phyloP scores from a whole-genome alignment of 2,329 filamentous ascomycete species.

The Hypoxylon sp. region DNA sequence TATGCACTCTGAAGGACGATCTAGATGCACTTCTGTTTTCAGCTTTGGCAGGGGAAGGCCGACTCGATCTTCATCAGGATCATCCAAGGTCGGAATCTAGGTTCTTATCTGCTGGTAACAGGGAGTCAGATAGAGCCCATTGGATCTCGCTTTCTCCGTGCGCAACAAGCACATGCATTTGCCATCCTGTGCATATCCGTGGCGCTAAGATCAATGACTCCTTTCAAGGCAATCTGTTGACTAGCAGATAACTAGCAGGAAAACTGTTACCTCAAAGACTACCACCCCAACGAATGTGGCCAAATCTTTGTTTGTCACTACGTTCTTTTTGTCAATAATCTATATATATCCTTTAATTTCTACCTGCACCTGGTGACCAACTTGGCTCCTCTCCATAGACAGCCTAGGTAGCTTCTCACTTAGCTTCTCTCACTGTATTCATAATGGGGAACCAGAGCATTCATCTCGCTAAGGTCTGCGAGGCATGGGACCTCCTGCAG shows the following conservation, averaged over 20 bases:
- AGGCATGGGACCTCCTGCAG: constrained; percentile 42
- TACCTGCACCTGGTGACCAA: background rate
- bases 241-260: constrained; percentile 5
- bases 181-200: constrained; percentile 10
- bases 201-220: constrained; percentile 9
- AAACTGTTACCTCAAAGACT: constrained; percentile 23
- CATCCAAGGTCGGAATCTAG: background rate
- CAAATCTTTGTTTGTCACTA: constrained; percentile 6
- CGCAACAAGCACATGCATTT: constrained; percentile 5
- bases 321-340: constrained; percentile 28
- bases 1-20: background rate
- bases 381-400: background rate
- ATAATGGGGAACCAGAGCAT: constrained; percentile 36
- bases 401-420: constrained; percentile 8
- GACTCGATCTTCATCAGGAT: background rate
- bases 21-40: background rate
- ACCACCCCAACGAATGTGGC: background rate
- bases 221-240: constrained; percentile 12
- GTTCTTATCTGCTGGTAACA: constrained; percentile 14
- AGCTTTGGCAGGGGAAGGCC: background rate
- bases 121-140: constrained; percentile 1
- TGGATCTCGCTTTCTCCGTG: constrained; percentile 10
- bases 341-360: constrained; percentile 23
- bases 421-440: constrained; percentile 9
- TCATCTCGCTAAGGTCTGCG: constrained; percentile 41